phyloP scores from a whole-genome alignment of 192 early-diverging fungal genomes.

The Kickxella alabastrina region DNA sequence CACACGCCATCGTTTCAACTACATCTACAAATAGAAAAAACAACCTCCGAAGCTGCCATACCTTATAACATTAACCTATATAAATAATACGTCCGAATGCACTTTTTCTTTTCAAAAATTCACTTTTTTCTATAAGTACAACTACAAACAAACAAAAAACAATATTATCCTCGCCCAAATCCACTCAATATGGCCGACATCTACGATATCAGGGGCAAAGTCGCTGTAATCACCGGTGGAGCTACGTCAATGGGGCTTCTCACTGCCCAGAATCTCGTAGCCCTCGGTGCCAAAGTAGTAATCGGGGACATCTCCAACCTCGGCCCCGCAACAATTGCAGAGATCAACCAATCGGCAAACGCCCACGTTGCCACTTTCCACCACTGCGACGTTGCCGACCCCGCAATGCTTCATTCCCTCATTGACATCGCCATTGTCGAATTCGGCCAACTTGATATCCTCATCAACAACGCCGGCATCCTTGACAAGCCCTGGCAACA shows the following conservation, averaged over 20 bases:
- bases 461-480: slow-evolving; percentile 60
- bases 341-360: slow-evolving; percentile 30
- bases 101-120: neutral
- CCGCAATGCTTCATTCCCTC: slow-evolving; percentile 20
- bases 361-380: slow-evolving; percentile 40
- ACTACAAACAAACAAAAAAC: too few relatives aligned
- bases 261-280: slow-evolving; percentile 50
- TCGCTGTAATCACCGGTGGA: slow-evolving; percentile 64
- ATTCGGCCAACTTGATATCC: slow-evolving; percentile 59
- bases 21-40: too few relatives aligned
- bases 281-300: slow-evolving; percentile 57
- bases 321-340: slow-evolving; percentile 10
- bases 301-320: slow-evolving; percentile 49
- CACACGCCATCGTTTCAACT: too few relatives aligned
- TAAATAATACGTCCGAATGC: neutral
- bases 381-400: slow-evolving; percentile 50
- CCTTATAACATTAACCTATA: too few relatives aligned
- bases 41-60: too few relatives aligned
- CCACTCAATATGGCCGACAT: neutral
- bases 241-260: slow-evolving; percentile 58
- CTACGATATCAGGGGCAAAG: slow-evolving; percentile 41
- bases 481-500: slow-evolving; percentile 35
- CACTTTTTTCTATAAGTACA: neutral
- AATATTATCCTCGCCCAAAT: too few relatives aligned
- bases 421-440: slow-evolving; percentile 41